Percentiles rank a stretch among this genome's conserved stretches.
Conservation (phyloP, 495 filamentous ascomycete species). For the Aspergillus coremiiformis region DNA sequence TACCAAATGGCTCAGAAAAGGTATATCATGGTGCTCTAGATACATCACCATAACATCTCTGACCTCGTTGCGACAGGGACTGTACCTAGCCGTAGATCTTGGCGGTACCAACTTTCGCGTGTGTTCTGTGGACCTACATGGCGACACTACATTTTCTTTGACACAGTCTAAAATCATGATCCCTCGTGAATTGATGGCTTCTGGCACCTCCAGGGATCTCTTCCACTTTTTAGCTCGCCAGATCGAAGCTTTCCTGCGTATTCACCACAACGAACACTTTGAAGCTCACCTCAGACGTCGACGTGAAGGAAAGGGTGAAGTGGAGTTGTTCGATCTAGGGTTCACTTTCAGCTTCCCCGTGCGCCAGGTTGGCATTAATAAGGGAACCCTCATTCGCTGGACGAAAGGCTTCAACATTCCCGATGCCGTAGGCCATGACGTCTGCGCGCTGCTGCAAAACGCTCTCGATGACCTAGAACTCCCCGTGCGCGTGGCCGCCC, state of each 20-base stretch:
- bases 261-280: slow-evolving; percentile 87
- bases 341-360: slow-evolving; percentile 99
- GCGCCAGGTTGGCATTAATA: slow-evolving; percentile 87
- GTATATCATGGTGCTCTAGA: slow-evolving; percentile 16
- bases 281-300: slow-evolving; percentile 57
- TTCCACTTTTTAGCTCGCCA: slow-evolving; percentile 91
- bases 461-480: slow-evolving; percentile 84
- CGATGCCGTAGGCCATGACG: slow-evolving; percentile 88
- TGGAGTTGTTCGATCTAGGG: slow-evolving; percentile 80
- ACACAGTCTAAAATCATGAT: slow-evolving; percentile 89
- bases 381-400: slow-evolving; percentile 87
- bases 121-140: slow-evolving; percentile 86
- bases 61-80: slow-evolving; percentile 50
- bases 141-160: slow-evolving; percentile 85
- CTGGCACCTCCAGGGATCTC: slow-evolving; percentile 76
- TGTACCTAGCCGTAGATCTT: slow-evolving; percentile 93
- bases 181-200: slow-evolving; percentile 82
- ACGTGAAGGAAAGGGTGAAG: slow-evolving; percentile 48
- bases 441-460: slow-evolving; percentile 80
- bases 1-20: slow-evolving; percentile 97
- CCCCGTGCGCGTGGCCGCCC: slow-evolving; percentile 84
- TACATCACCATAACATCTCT: not conserved
- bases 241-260: slow-evolving; percentile 76
- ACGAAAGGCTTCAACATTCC: slow-evolving; percentile 97
- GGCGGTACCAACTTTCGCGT: slow-evolving; percentile 98